Percentiles rank a stretch among this genome's conserved stretches.
These are phyloP conservation scores for Paradendryphiella salina DNA, from an alignment of 2,329 filamentous ascomycete genomes.

Conservation along the genomic window DNA sequence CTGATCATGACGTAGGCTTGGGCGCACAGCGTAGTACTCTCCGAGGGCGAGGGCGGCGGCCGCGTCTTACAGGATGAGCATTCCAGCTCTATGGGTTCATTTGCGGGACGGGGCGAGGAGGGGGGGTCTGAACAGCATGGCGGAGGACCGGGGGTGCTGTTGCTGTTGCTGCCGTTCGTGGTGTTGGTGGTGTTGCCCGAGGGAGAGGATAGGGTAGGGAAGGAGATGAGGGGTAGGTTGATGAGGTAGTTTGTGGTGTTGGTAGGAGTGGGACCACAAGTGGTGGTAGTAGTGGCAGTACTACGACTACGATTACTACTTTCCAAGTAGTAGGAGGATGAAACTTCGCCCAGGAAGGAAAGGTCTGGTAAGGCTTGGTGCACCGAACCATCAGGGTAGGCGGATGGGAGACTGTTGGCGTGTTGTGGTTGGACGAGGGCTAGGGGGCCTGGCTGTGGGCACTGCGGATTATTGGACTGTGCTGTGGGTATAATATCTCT, in stretches of 20 bases:
- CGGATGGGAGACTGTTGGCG: constrained; percentile 7
- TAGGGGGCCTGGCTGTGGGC: constrained; percentile 1
- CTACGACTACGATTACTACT: background rate
- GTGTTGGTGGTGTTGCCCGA: background rate
- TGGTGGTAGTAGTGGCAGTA: background rate
- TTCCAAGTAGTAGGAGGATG: background rate
- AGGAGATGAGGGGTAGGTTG: background rate
- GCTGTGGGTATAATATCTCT: background rate
- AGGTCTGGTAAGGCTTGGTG: constrained; percentile 8
- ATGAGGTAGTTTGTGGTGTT: too few relatives aligned
- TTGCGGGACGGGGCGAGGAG: background rate
- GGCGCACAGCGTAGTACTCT: constrained; percentile 42
- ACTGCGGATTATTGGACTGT: constrained; percentile 1
- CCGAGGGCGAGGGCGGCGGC: constrained; percentile 31
- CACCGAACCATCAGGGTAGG: constrained; percentile 9
- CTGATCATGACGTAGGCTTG: constrained; percentile 42
- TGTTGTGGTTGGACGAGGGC: background rate
- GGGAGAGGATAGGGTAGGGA: constrained; percentile 6
- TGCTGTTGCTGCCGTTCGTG: background rate
- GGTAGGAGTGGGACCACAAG: background rate
- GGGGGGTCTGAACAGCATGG: constrained; percentile 31
- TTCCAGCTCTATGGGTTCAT: constrained; percentile 22
- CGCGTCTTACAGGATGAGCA: constrained; percentile 35
- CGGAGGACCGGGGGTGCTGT: constrained; percentile 20
- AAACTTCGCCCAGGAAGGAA: constrained; percentile 13